Percentiles rank a stretch among this genome's conserved stretches.
Conservation (phyloP, 2,329 filamentous ascomycete genomes). For the Lachnum nothofagi region DNA sequence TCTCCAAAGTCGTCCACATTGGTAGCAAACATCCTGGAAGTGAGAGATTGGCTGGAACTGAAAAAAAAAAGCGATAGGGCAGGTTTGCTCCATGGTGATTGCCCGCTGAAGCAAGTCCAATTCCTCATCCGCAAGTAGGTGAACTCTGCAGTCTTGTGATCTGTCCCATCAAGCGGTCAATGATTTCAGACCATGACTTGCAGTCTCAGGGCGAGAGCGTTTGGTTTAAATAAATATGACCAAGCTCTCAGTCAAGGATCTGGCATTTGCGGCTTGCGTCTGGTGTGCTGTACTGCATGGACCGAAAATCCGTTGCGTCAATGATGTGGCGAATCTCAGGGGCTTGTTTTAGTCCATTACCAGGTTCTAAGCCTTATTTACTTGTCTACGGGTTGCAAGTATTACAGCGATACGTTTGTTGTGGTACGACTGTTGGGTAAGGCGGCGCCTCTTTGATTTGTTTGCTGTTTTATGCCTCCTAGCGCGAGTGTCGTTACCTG, state of each 20-base stretch:
- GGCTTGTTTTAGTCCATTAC: conserved; percentile 5
- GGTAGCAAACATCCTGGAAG: conserved; percentile 20
- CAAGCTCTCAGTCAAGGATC: conserved; percentile 5
- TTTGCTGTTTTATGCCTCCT: conserved; percentile 26
- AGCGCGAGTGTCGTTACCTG: conserved; percentile 20
- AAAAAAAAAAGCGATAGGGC: conserved; percentile 9
- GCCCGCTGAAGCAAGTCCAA: conserved; percentile 3
- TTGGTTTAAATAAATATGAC: conserved; percentile 18
- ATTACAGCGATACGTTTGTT: conserved; percentile 21
- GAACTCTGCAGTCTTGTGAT: conserved; percentile 15
- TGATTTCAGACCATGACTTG: conserved; percentile 4
- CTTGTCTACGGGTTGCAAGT: conserved; percentile 8
- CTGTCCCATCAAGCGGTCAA: conserved; percentile 15
- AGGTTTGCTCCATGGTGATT: conserved; percentile 21
- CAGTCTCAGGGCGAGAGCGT: conserved; percentile 11
- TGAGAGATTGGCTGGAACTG: conserved; percentile 9
- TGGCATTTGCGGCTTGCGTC: conserved; percentile 10
- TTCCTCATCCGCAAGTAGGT: conserved; percentile 5
- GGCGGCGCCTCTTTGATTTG: conserved; percentile 19
- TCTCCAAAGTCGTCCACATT: conserved; percentile 6
- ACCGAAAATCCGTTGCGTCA: conserved; percentile 11
- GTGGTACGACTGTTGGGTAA: conserved; percentile 21
- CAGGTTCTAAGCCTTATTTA: conserved; percentile 1
- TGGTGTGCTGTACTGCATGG: conserved; percentile 17
- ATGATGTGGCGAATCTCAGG: conserved; percentile 11